Base-by-base conservation (phyloP, 768 basidiomycete species). In the Suillus clintonianus region DNA sequence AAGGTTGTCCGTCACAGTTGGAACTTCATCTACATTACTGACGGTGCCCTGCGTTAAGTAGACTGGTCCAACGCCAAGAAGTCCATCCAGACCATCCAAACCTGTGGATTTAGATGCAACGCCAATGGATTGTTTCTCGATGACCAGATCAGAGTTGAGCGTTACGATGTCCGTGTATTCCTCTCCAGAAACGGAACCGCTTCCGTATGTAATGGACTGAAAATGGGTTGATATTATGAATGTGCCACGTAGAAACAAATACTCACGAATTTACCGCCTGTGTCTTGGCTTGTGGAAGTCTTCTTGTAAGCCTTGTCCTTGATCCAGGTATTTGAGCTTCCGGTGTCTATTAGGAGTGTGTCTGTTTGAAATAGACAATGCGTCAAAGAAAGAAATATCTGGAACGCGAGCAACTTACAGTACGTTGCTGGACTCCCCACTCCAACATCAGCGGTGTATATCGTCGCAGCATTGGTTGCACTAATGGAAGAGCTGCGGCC, bases 311-410 rank as follows among this genome's bases (percentile, higher is more conserved):
- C 61, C 70, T 75, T 78, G 65, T 70, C 85, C 42, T 85, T 85
- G 32, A 85, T 72, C 86, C 85, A 86, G 27, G 82, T 83, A 72
- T 81, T 82, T 61, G 74, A 81, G 74, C 73, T 79, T 67, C 71
- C 82, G 68, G 56, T 68, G 66, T 45, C 41, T 42, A 53, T 15
- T 24, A 67, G 14, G 41, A 70, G 65, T 32, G 59, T 56, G 51
- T 69, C 73, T 73, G 30, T 17, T 36, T 30, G 6, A 34, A 14
- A 51, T 47, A 24, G 22, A n/a, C 4, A 27, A 1, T 9, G 3
- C 13, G 3, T 47, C 32, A 34, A 14, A 5, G 17, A 11, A 34
- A 30, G 39, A 15, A 34, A 17, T 19, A n/a, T 15, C 32, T 9
- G 24, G 27, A n/a, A 14, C 24, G 34, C 9, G 22, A 41, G 27